Evolutionary conservation across 768 basidiomycete species (phyloP), one percentile per base, ranked within the genome.

Genomic region (Tylopilus vinaceipallidus): DNA sequence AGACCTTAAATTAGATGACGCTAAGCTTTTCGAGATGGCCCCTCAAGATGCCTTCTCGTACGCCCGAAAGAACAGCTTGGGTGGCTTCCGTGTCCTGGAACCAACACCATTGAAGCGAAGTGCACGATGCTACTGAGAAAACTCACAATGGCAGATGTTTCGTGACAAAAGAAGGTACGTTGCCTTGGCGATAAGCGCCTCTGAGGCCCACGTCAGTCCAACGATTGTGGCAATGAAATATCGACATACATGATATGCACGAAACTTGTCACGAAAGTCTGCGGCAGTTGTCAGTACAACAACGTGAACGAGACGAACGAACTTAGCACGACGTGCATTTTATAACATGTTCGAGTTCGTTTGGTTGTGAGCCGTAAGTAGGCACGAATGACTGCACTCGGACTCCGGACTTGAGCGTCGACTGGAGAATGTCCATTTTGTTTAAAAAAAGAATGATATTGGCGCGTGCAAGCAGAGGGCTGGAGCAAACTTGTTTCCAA

Each of bases 361-460:
- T 87, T 0, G 81, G 74, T 7, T 71, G 67, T 49, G 82, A 74
- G 5, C 73, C 78, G 53, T 81, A 88, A 13, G 78, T 81, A 0
- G 84, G 80, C 1, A 88, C 84, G 38, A 75, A 87, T 38, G 75
- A 73, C 48, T 71, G 71, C 6, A 88, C 79, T 8, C 71, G 66
- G 17, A 85, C 72, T 17, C 84, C 84, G 3, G 80, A 67, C 10
- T 70, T 71, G 40, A 89, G 71, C 4, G 79, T 86, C 4, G 75
- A 71, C 36, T 71, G 65, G 20, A 86, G 64, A 22, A 87, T 78
- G 47, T 80, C 79, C 79, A 71, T 88, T 79, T 90, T 90, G 62
- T 91, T 91, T 50, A 89, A 72, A 68, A 91, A 90, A 12, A 90
- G 67, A 26, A 89, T 82, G n/a, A 90, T 71, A 51, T 79, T 81